Evolutionary conservation across 257 asterid genomes (phyloP).

Genomic region (Cinchona pubescens): DNA sequence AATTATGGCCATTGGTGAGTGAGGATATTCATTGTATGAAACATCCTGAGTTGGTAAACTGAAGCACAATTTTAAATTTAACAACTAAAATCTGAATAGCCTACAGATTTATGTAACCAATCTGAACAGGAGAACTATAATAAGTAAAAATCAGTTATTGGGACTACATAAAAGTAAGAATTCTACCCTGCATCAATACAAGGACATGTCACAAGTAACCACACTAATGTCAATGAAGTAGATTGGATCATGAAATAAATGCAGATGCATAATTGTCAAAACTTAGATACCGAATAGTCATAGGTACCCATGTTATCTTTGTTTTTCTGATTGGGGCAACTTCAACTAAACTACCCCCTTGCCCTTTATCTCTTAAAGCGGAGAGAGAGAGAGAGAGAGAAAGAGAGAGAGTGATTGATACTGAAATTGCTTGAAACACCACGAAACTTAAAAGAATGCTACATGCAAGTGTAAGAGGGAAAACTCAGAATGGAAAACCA

Average conservation of each 20-base stretch:
- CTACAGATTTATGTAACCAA: neutral
- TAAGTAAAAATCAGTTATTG: neutral
- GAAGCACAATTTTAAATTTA: neutral
- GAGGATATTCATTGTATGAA: neutral
- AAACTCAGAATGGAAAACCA: neutral
- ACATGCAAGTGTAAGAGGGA: neutral
- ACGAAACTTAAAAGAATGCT: neutral
- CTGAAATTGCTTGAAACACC: neutral
- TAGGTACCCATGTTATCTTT: neutral
- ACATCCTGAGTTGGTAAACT: neutral
- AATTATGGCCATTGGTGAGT: neutral
- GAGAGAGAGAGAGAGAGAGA: no score
- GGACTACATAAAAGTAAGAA: neutral
- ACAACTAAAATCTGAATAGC: neutral
- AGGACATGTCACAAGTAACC: no score
- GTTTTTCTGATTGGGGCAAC: no score
- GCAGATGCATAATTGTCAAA: no score
- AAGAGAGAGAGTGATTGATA: neutral
- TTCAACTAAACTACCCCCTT: no score
- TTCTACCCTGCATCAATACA: no score
- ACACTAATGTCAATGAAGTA: no score
- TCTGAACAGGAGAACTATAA: neutral
- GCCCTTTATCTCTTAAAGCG: no score
- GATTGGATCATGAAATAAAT: no score
- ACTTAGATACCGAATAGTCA: neutral